Conservation (phyloP, 352 stramenopile genomes). For the Pythium folliculosum region DNA sequence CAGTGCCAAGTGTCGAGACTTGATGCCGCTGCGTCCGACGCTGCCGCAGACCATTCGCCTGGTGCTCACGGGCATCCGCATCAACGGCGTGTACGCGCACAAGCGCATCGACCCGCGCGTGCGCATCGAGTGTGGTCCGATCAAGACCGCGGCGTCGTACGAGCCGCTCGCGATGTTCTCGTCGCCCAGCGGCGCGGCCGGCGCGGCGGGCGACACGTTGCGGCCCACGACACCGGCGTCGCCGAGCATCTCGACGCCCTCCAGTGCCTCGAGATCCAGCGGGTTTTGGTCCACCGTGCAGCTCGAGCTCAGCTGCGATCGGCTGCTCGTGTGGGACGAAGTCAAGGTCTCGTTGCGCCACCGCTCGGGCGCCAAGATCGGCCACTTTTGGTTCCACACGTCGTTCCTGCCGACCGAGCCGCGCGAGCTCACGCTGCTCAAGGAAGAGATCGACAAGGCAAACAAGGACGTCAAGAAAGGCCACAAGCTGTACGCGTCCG, state of each 20-base stretch:
- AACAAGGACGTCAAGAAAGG: slow-evolving; percentile 70
- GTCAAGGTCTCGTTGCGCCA: slow-evolving; percentile 53
- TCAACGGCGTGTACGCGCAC: slow-evolving; percentile 46
- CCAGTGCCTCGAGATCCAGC: not conserved
- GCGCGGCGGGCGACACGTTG: not conserved
- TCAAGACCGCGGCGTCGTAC: slow-evolving; percentile 5
- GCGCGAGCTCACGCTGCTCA: slow-evolving; percentile 44
- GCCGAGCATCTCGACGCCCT: not conserved
- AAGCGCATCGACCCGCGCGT: slow-evolving; percentile 62
- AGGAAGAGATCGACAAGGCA: slow-evolving; percentile 72
- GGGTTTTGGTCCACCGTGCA: slow-evolving; percentile 30
- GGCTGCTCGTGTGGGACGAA: slow-evolving; percentile 63
- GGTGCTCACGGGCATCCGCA: slow-evolving; percentile 41
- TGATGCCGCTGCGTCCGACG: slow-evolving; percentile 20
- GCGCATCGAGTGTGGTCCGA: slow-evolving; percentile 43
- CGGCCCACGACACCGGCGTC: not conserved
- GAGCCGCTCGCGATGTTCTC: slow-evolving; percentile 10
- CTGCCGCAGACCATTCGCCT: slow-evolving; percentile 38
- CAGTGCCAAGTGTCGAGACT: not conserved
- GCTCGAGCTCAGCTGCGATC: slow-evolving; percentile 47
- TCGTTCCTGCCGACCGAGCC: slow-evolving; percentile 48
- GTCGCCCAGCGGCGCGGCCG: not conserved
- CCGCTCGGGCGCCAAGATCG: slow-evolving; percentile 43
- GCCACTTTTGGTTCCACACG: slow-evolving; percentile 81
- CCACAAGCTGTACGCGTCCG: slow-evolving; percentile 59